Base-by-base conservation (phyloP, 371 early-diverging fungal species). In the Dentiscutata heterogama region DNA sequence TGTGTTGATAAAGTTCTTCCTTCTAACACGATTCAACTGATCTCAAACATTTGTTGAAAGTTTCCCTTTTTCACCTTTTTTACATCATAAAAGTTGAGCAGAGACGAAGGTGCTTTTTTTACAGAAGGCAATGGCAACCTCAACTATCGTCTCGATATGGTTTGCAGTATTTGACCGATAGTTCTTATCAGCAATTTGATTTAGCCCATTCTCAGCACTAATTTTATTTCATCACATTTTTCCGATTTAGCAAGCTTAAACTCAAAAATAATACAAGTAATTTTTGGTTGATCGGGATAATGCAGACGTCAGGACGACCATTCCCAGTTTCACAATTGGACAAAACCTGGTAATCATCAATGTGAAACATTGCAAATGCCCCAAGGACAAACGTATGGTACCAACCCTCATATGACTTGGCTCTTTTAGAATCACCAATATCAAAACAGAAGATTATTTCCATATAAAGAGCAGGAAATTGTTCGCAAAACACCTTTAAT, bases 351-450 rank as follows among this genome's bases (percentile, higher is more conserved):
- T 73, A 73, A 22, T 73, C 73, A 22, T n/a, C 11, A 11, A 16
- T 3, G 50, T 72, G 54, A 72, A 46, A 73, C 29, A 53, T 53
- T 50, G 54, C 54, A 27, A 73, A 25, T 73, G 54, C 31, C 39
- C 73, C 27, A 50, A 73, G 73, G 50, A 73, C 29, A 53, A 73
- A 73, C 39, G 46, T 29, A 73, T 73, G 54, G 53, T 73, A 73
- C 54, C 54, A 50, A 27, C 50, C 50, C 50, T 73, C 54, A 27
- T 73, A 73, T 73, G 25, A 73, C 50, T 27, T 73, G 31, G 13
- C 25, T 29, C 18, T 73, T 73, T 27, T 72, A 18, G 46, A 1
- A 73, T 73, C 53, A 72, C 16, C 29, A 72, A 53, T 72, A 73
- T 73, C 73, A 53, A 20, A 73, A 53, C 25, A 73, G 39, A 29